Conservation (phyloP, 139 green algal genomes). For the Eudorina sp. region DNA sequence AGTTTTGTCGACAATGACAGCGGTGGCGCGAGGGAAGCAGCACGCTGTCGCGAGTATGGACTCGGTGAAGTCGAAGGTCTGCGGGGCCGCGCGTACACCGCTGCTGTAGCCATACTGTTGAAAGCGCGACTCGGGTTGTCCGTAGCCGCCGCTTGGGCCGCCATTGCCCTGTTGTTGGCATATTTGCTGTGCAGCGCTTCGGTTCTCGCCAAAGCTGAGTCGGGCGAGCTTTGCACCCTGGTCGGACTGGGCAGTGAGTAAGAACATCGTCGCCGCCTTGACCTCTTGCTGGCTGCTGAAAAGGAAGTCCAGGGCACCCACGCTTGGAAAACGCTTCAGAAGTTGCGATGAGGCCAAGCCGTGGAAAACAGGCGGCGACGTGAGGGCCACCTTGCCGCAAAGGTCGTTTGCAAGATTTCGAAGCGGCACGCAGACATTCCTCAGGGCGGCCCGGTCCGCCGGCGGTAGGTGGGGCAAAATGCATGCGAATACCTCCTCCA, state of each 20-base stretch:
- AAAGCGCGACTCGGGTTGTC: neutral
- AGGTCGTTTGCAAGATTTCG: neutral
- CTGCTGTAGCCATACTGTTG: slow-evolving; percentile 39
- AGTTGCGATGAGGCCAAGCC: neutral
- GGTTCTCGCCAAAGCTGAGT: slow-evolving; percentile 10
- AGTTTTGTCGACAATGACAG: slow-evolving; percentile 28
- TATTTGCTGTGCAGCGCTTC: neutral
- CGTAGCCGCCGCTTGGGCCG: neutral
- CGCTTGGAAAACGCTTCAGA: slow-evolving; percentile 13
- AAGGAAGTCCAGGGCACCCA: neutral
- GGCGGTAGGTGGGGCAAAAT: neutral
- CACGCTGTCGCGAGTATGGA: neutral
- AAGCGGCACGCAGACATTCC: neutral
- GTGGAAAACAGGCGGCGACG: neutral
- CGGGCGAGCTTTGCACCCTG: neutral
- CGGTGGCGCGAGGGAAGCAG: neutral
- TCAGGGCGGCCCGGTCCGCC: neutral
- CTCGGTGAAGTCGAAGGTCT: slow-evolving; percentile 41
- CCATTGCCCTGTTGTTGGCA: neutral
- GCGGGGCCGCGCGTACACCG: neutral
- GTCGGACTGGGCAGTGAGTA: slow-evolving; percentile 10
- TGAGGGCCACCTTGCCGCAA: neutral
- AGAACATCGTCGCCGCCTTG: slow-evolving; percentile 25
- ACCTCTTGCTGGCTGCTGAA: slow-evolving; percentile 10
- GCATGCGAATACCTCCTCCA: slow-evolving; percentile 6